Evolutionary conservation across 129 eudicot species (phyloP).

Genomic region (Pulicaria dysenterica): DNA sequence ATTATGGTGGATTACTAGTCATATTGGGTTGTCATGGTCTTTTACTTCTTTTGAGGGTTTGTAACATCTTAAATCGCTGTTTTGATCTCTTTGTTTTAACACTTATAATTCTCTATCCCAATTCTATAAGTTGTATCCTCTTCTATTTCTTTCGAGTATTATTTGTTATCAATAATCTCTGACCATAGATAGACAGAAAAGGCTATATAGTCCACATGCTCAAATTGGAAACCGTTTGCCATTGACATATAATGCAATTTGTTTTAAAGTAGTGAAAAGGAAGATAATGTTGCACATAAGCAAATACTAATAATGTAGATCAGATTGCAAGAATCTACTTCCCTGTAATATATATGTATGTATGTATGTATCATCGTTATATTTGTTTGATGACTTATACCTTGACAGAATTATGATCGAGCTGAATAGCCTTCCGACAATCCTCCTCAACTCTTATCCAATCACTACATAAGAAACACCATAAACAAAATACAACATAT

Average conservation of each 20-base stretch:
- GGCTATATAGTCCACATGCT: not conserved
- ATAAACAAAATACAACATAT: not conserved
- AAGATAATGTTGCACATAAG: not conserved
- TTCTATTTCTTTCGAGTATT: not conserved
- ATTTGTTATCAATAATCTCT: not conserved
- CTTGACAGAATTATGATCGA: constrained; percentile 82
- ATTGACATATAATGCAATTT: not conserved
- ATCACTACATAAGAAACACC: constrained; percentile 48
- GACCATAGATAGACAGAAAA: not conserved
- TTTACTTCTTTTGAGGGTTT: not conserved
- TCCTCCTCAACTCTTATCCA: constrained; percentile 91
- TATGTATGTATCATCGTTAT: not conserved
- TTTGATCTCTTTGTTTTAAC: not conserved
- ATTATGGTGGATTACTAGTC: not conserved
- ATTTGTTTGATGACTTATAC: constrained; percentile 32
- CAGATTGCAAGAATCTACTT: not conserved
- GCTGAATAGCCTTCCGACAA: constrained; percentile 75
- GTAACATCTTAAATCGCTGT: not conserved
- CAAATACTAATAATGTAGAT: not conserved
- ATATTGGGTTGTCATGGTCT: not conserved
- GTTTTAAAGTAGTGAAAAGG: not conserved
- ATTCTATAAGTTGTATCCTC: not conserved
- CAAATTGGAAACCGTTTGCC: constrained; percentile 9
- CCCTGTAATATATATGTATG: not conserved
- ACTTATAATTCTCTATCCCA: not conserved